phyloP scores from a whole-genome alignment of 75 land plant genomes.

The Pseudotsuga menziesii region DNA sequence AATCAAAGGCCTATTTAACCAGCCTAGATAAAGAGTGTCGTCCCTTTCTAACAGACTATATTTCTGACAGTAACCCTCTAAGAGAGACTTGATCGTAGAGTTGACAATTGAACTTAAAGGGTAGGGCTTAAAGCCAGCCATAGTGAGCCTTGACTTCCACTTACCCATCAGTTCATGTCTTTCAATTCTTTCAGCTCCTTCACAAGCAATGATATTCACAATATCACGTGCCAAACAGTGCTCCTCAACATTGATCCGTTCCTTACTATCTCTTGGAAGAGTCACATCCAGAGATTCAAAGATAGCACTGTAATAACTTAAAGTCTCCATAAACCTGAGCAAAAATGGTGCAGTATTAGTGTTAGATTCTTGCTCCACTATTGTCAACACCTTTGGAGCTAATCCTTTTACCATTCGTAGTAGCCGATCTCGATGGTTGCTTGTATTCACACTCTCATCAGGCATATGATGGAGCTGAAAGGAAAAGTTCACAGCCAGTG shows the following conservation, averaged over 20 bases:
- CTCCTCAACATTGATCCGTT: constrained; percentile 57
- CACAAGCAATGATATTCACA: constrained; percentile 62
- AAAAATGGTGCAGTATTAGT: constrained; percentile 61
- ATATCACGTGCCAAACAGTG: constrained; percentile 64
- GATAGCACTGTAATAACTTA: constrained; percentile 48
- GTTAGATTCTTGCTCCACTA: constrained; percentile 71
- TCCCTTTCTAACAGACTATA: constrained; percentile 53
- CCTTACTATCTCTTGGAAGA: constrained; percentile 48
- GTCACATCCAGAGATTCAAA: constrained; percentile 65
- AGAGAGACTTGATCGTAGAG: constrained; percentile 34
- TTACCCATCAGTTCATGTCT: constrained; percentile 59
- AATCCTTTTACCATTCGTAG: constrained; percentile 46
- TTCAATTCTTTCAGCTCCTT: constrained; percentile 61
- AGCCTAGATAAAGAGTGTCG: constrained; percentile 51
- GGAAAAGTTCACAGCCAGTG: constrained; percentile 60
- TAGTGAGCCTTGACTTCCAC: constrained; percentile 49
- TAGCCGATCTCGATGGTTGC: constrained; percentile 50
- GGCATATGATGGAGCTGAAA: constrained; percentile 64
- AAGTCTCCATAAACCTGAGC: constrained; percentile 43
- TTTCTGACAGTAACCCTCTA: constrained; percentile 34
- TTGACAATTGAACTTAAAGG: constrained; percentile 54
- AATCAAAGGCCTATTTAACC: constrained; percentile 36
- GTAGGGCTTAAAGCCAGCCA: constrained; percentile 61
- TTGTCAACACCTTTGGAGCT: constrained; percentile 44
- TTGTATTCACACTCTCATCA: constrained; percentile 57